Percentiles rank a stretch among this genome's conserved stretches.
These are phyloP conservation scores for Ochromonadaceae sp. DNA, from an alignment of 352 stramenopile genomes.

Conservation along the genomic window DNA sequence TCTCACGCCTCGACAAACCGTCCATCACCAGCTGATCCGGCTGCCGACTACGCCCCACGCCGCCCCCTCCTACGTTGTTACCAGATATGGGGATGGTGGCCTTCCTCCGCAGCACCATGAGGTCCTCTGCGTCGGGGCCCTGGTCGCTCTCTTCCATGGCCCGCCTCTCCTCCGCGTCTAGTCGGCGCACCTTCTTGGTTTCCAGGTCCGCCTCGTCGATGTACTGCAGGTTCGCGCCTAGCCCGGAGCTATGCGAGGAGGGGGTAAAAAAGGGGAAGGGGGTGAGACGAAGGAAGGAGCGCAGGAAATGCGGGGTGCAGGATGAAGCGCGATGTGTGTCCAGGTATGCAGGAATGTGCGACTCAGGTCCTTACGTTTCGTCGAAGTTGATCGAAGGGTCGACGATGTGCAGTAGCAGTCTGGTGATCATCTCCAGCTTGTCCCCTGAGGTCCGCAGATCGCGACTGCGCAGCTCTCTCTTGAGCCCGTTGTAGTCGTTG, in stretches of 20 bases:
- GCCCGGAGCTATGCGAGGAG: not conserved
- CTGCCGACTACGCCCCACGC: too few species aligned
- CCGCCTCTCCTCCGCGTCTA: too few species aligned
- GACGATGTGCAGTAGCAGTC: conserved; percentile 8
- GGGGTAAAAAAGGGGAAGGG: too few species aligned
- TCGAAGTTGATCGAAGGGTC: conserved; percentile 2
- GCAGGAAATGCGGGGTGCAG: too few species aligned
- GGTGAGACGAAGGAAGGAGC: too few species aligned
- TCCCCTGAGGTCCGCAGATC: not conserved
- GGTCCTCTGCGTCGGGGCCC: too few species aligned
- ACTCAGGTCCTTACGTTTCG: not conserved
- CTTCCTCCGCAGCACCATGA: too few species aligned
- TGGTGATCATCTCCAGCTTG: conserved; percentile 12
- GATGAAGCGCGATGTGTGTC: not conserved
- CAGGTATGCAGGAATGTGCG: not conserved
- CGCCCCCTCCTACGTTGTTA: too few species aligned
- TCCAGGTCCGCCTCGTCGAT: not conserved
- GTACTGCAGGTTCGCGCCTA: not conserved
- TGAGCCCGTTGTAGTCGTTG: not conserved
- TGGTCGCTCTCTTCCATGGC: too few species aligned
- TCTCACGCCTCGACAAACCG: too few species aligned
- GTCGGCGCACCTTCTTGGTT: not conserved
- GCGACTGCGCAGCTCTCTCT: not conserved
- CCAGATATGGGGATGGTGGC: not conserved
- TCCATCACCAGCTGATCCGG: too few species aligned